Conservation (phyloP, 148 eudicot genomes). For the Chenopodium formosanum region DNA sequence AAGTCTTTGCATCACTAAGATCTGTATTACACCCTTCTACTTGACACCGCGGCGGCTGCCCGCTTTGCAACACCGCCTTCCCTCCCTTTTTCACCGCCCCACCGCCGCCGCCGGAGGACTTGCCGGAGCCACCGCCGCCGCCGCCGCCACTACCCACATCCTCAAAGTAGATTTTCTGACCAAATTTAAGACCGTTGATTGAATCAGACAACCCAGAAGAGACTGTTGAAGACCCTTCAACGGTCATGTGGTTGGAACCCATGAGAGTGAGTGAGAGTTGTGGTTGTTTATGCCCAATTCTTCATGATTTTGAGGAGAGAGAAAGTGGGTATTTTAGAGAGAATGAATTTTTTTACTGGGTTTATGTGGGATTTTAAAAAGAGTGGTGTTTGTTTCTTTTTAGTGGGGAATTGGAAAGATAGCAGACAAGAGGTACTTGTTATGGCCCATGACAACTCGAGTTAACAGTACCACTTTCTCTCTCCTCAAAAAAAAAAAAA, state of each 20-base stretch:
- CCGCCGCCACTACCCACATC: constrained; percentile 47
- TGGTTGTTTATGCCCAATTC: neutral
- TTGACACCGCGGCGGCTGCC: constrained; percentile 83
- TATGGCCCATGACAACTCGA: constrained; percentile 58
- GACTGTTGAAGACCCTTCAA: constrained; percentile 34
- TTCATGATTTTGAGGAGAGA: neutral
- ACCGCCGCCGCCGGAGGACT: constrained; percentile 18
- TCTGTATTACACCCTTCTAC: constrained; percentile 86
- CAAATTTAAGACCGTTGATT: constrained; percentile 64
- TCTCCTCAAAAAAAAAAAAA: no score
- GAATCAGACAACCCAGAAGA: constrained; percentile 44
- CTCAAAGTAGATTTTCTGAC: constrained; percentile 83
- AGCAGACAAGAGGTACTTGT: constrained; percentile 35
- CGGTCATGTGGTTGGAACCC: constrained; percentile 42
- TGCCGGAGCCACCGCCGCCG: constrained; percentile 12
- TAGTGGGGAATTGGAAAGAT: constrained; percentile 31
- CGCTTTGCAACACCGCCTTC: constrained; percentile 41
- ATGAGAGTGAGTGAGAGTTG: constrained; percentile 19
- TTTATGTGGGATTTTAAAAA: neutral
- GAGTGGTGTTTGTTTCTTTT: constrained; percentile 7
- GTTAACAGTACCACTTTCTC: constrained; percentile 14
- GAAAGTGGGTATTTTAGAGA: neutral
- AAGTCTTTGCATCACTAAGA: constrained; percentile 84
- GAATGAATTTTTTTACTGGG: constrained; percentile 1
- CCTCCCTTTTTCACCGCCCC: constrained; percentile 38